Percentiles rank a stretch among this genome's conserved stretches.
Evolutionary conservation across 768 basidiomycete genomes (phyloP).

Genomic region (Russula lepida): DNA sequence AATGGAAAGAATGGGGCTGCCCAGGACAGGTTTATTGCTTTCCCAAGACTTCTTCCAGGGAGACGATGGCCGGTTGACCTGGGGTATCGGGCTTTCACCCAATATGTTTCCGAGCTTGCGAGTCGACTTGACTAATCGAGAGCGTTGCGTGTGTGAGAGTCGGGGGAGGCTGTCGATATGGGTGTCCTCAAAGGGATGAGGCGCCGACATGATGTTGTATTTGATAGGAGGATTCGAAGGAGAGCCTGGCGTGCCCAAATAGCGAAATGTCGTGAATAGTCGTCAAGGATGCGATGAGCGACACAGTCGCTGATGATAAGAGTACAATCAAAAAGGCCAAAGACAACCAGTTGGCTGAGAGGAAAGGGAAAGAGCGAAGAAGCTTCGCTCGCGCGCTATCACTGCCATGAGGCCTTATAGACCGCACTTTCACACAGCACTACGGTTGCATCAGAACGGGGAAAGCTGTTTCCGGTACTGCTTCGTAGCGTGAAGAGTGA

Average conservation of each 20-base stretch:
- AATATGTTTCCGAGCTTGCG: slow-evolving; percentile 20
- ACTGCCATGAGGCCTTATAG: slow-evolving; percentile 7
- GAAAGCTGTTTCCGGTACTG: background rate
- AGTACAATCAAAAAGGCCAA: background rate
- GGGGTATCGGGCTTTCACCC: slow-evolving; percentile 16
- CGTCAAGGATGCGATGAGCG: background rate
- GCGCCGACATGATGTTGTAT: background rate
- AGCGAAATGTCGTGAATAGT: background rate
- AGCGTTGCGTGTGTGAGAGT: slow-evolving; percentile 12
- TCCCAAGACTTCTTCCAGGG: background rate
- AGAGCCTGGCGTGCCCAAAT: background rate
- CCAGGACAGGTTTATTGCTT: background rate
- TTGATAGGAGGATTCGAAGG: background rate
- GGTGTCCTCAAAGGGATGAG: background rate
- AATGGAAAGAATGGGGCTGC: background rate
- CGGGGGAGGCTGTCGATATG: background rate
- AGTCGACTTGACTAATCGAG: slow-evolving; percentile 12
- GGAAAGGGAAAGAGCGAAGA: background rate
- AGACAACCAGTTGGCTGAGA: background rate
- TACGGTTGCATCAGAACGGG: background rate
- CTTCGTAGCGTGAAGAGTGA: background rate
- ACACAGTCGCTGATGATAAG: slow-evolving; percentile 1
- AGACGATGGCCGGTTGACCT: background rate
- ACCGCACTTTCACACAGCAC: background rate
- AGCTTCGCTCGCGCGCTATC: background rate